These are phyloP conservation scores for Antitrichia curtipendula DNA, from an alignment of 225 moss, liverwort and hornwort species.

Conservation along the genomic window DNA sequence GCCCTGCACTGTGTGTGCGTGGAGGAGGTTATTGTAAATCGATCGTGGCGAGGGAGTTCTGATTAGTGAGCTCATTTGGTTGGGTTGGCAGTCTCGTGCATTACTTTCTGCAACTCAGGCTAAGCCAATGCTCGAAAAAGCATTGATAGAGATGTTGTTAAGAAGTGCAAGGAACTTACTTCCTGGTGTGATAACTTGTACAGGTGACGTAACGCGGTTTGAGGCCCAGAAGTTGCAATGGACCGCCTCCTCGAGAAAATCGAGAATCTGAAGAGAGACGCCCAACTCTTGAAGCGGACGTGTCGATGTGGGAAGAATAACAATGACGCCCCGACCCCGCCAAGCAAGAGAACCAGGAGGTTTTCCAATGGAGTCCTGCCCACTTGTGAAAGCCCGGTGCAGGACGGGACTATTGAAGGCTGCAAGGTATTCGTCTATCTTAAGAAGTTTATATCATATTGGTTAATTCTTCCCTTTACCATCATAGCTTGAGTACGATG, in stretches of 20 bases:
- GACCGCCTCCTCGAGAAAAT: slow-evolving; percentile 18
- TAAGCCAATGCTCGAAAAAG: not conserved
- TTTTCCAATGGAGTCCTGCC: not conserved
- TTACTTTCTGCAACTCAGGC: not conserved
- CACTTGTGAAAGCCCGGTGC: not conserved
- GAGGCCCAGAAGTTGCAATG: not conserved
- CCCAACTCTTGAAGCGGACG: not conserved
- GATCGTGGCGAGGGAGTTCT: not conserved
- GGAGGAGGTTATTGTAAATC: not conserved
- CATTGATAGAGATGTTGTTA: not conserved
- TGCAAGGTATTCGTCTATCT: not conserved
- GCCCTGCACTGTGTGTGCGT: not conserved
- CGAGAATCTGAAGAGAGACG: slow-evolving; percentile 9
- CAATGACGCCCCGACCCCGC: not conserved
- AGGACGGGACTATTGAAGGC: not conserved
- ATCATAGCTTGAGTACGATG: not conserved
- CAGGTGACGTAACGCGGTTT: not conserved
- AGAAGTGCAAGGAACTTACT: not conserved
- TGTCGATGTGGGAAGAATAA: not conserved
- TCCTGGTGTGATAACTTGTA: not conserved
- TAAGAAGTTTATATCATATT: not conserved
- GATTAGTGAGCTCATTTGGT: not conserved
- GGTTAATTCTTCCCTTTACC: not conserved
- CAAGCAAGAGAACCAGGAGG: slow-evolving; percentile 1
- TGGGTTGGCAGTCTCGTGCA: not conserved